A percentile compares a stretch with the other conserved stretches of the same genome.
phyloP scores from a whole-genome alignment of 2,329 filamentous ascomycete genomes.

The Fusarium luffae region DNA sequence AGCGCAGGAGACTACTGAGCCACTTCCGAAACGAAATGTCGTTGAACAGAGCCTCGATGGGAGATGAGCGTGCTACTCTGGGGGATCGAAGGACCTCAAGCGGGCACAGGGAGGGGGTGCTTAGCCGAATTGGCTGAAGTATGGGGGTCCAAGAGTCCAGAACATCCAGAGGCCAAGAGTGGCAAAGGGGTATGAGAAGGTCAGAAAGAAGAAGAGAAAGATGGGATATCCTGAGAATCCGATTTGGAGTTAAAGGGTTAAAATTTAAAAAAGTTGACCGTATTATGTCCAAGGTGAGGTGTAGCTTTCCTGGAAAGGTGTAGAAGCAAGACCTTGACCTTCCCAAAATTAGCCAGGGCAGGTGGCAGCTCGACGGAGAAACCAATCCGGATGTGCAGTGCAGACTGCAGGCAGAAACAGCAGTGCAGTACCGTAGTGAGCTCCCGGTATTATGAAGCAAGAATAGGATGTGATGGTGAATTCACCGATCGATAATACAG shows the following conservation, averaged over 20 bases:
- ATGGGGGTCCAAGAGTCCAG: slow-evolving; percentile 1
- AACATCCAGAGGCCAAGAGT: slow-evolving; percentile 2
- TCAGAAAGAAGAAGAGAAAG: background rate
- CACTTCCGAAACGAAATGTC: background rate
- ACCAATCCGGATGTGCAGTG: slow-evolving; percentile 19
- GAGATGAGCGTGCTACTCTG: slow-evolving; percentile 1
- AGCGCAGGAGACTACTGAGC: background rate
- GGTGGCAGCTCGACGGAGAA: slow-evolving; percentile 28
- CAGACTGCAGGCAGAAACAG: background rate
- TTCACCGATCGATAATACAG: slow-evolving; percentile 5
- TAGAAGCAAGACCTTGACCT: background rate
- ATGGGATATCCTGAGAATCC: background rate
- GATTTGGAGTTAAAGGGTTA: background rate
- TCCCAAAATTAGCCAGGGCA: slow-evolving; percentile 7
- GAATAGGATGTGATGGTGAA: background rate
- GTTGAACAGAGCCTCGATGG: background rate
- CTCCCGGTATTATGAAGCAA: background rate
- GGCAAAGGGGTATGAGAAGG: background rate
- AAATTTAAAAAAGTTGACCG: background rate
- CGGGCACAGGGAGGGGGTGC: slow-evolving; percentile 6
- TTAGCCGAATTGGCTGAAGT: slow-evolving; percentile 4
- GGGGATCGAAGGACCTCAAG: background rate
- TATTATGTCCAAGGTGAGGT: background rate
- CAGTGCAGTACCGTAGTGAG: background rate
- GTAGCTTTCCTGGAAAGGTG: background rate